Percentiles rank a stretch among this genome's conserved stretches.
phyloP scores from a whole-genome alignment of 2,329 filamentous ascomycete genomes.

The Pseudogymnoascus sp. region DNA sequence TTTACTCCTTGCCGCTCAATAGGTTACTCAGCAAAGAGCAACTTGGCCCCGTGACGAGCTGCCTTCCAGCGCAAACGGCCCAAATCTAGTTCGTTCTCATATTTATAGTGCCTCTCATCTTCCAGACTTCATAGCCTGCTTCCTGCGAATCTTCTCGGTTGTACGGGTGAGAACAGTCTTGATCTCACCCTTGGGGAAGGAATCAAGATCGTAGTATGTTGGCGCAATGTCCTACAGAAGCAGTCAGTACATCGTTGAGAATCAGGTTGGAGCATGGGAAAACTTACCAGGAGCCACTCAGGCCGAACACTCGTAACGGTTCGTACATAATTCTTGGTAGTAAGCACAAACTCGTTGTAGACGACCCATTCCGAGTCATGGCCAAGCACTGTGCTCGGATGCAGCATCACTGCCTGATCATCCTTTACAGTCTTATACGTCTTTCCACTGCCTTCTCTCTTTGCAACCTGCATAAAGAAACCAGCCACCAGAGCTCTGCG shows the following conservation, averaged over 20 bases:
- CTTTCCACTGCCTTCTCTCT: constrained; percentile 82
- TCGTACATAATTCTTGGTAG: constrained; percentile 95
- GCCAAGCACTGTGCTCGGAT: constrained; percentile 83
- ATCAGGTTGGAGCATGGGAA: constrained; percentile 24
- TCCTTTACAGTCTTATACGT: constrained; percentile 95
- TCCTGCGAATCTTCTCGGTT: constrained; percentile 51
- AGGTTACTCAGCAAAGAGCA: neutral
- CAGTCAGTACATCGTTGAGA: constrained; percentile 25
- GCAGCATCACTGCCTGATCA: constrained; percentile 84
- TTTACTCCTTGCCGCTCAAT: neutral
- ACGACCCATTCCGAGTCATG: constrained; percentile 93
- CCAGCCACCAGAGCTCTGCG: constrained; percentile 83
- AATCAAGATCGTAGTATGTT: constrained; percentile 77
- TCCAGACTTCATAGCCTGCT: constrained; percentile 19
- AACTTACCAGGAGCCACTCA: constrained; percentile 77
- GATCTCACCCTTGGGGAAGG: constrained; percentile 80
- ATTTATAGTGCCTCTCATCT: neutral
- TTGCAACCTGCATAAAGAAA: constrained; percentile 99
- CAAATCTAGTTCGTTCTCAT: neutral
- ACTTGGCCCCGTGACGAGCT: neutral
- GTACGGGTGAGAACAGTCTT: constrained; percentile 56
- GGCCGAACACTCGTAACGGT: constrained; percentile 86
- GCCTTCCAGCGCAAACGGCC: neutral
- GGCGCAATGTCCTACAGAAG: constrained; percentile 74
- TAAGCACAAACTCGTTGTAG: constrained; percentile 97